Base-by-base conservation (phyloP, 2,329 filamentous ascomycete genomes). In the Cladosporium sp. region DNA sequence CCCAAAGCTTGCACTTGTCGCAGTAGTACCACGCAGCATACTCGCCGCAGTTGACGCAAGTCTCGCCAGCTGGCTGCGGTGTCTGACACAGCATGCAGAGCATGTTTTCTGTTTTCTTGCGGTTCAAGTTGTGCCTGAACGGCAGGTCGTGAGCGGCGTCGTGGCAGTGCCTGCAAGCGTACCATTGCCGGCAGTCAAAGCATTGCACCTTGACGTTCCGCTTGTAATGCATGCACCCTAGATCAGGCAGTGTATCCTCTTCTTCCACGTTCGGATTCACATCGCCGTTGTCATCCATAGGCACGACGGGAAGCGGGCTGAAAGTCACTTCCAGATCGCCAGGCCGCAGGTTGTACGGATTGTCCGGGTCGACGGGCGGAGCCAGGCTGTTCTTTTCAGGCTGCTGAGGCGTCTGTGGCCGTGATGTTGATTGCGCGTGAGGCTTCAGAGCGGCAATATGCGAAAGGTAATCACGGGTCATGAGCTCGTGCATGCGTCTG, bases 191-290 rank as follows among this genome's bases (percentile, higher is more conserved):
- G 72, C 93, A 98, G 22, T 87, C 85, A 59, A 82, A 89, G 69
- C 93, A 98, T 72, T 98, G 91, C 33, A 97, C 75, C 70, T 97
- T 97, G 61, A 98, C 89, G 62, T 97, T 97, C 58, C 93, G 84
- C 65, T 88, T 89, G 69, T 98, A 98, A 71, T 98, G 93, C 62
- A 85, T 78, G 68, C 93, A 98, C 0, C 93, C 93, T 4, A 96
- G 72, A 31, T 77, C 73, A 3, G 71, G 74, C 1, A 66, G 58
- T 13, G 66, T 62, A 2, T 74, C 71, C 38, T 78, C 76, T 32
- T 37, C 38, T 16, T 49, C 52, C 9, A 46, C 32, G n/a, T 40
- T 28, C 16, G 10, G 18, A 18, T 48, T 40, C 31, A 69, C 65
- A n/a, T 66, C 60, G 43, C 71, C 72, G 32, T 78, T 75, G 3